Evolutionary conservation across 2,329 filamentous ascomycete genomes (phyloP), one percentile per base, ranked within the genome.

Genomic region (Oidium heveae): DNA sequence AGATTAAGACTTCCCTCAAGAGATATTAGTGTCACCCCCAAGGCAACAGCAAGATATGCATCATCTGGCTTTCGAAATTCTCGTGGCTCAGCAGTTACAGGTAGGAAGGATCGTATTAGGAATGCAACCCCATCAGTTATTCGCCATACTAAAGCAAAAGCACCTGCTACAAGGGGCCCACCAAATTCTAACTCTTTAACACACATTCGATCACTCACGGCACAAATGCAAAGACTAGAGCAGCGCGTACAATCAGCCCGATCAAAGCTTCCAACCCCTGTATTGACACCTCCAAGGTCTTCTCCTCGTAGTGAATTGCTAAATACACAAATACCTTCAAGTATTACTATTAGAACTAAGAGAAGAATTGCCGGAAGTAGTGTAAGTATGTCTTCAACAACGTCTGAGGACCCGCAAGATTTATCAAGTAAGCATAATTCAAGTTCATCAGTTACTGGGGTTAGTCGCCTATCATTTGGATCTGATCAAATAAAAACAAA

Each of bases 201-300:
- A 60, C 91, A 98, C 66, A 94, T 98, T 63, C 86, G 89, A 59
- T 84, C 82, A 33, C 79, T 98, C 59, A 94, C 93, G 56, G 88
- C 86, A 32, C 91, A 96, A 69, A 95, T 96, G 87, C 86, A 95
- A 68, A 85, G 86, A 60, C 80, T 98, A 57, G 91, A 96, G 67
- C 86, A 91, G 58, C 79, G 91, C 47, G 89, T 98, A 10, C 87
- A 96, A 57, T 86, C 82, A 24, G 91, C 83, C 18, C 80, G 87
- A 61, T 95, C 89, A 41, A 94, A 91, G 68, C 76, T 98, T 20
- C 91, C 91, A 2, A 86, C 83, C 1, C 86, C 88, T 2, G 74
- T 78, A 8, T 74, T 72, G 55, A 91, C 84, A 0, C 87, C 88
- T 4, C 86, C 88, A 18, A 79, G 82, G 51, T 75, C 76, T 4